phyloP scores from a whole-genome alignment of 2,329 filamentous ascomycete genomes.

The Fusarium sp. region DNA sequence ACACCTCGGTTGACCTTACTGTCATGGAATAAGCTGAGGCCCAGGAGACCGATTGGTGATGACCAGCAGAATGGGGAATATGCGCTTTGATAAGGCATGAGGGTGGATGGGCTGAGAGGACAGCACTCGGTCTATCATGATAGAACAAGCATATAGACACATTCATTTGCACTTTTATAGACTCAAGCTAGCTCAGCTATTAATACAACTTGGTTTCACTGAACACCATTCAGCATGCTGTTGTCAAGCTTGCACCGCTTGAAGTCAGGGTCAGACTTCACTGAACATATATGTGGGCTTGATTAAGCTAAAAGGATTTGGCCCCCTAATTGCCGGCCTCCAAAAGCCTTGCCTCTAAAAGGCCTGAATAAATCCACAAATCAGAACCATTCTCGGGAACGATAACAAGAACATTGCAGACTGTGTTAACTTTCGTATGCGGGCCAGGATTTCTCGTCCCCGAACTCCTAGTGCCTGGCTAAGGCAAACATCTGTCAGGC shows the following conservation, averaged over 20 bases:
- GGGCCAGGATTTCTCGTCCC: background rate
- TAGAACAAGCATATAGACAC: background rate
- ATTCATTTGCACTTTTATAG: background rate
- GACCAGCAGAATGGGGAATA: too few relatives aligned
- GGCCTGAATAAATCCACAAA: background rate
- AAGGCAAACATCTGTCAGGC: background rate
- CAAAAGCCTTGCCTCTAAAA: background rate
- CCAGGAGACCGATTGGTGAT: too few relatives aligned
- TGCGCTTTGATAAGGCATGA: too few relatives aligned
- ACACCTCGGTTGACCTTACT: too few relatives aligned
- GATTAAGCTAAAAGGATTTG: too few relatives aligned
- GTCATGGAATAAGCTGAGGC: too few relatives aligned
- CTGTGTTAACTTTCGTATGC: background rate
- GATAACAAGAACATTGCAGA: background rate
- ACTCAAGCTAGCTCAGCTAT: background rate
- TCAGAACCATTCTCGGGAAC: background rate
- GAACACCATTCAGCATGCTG: background rate
- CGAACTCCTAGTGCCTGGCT: background rate
- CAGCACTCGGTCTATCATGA: too few relatives aligned
- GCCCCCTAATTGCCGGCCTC: background rate
- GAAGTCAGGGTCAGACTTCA: too few relatives aligned
- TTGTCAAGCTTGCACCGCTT: too few relatives aligned
- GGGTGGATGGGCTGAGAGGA: too few relatives aligned
- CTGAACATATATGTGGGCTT: too few relatives aligned
- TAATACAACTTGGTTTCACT: background rate